Conservation (phyloP, 2,329 filamentous ascomycete species). For the Paramyrothecium sp. region DNA sequence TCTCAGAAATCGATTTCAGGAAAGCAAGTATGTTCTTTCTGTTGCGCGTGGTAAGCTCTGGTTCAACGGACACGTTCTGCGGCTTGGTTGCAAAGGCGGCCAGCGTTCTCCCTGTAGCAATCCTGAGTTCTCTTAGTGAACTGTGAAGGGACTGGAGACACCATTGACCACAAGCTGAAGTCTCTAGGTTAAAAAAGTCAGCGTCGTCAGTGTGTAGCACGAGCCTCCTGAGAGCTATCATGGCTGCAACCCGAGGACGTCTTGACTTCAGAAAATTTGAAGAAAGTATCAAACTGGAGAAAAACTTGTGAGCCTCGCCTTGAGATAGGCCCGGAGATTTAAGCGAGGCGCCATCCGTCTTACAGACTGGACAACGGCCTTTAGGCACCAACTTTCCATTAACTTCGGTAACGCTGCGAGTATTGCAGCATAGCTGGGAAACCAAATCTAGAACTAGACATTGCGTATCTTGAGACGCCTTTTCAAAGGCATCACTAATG, state of each 20-base stretch:
- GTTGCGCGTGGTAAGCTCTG: conserved; percentile 38
- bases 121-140: conserved; percentile 79
- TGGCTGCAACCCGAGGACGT: conserved; percentile 66
- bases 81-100: conserved; percentile 57
- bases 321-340: background rate
- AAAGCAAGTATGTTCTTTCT: conserved; percentile 68
- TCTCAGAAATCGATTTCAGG: conserved; percentile 70
- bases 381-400: no score
- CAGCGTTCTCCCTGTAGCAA: conserved; percentile 72
- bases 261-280: conserved; percentile 49
- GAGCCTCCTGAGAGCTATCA: conserved; percentile 69
- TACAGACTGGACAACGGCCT: conserved; percentile 15
- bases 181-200: conserved; percentile 64
- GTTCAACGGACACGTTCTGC: conserved; percentile 10
- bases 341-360: background rate
- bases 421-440: conserved; percentile 42
- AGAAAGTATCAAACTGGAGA: conserved; percentile 44
- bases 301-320: conserved; percentile 37
- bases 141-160: conserved; percentile 80
- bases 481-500: conserved; percentile 40
- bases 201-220: conserved; percentile 63
- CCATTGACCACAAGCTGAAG: conserved; percentile 72
- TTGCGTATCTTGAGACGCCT: conserved; percentile 46
- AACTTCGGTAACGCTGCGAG: no score
- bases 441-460: conserved; percentile 54